These are phyloP conservation scores for Diaporthe velutina DNA, from an alignment of 2,329 filamentous ascomycete genomes.

Conservation along the genomic window DNA sequence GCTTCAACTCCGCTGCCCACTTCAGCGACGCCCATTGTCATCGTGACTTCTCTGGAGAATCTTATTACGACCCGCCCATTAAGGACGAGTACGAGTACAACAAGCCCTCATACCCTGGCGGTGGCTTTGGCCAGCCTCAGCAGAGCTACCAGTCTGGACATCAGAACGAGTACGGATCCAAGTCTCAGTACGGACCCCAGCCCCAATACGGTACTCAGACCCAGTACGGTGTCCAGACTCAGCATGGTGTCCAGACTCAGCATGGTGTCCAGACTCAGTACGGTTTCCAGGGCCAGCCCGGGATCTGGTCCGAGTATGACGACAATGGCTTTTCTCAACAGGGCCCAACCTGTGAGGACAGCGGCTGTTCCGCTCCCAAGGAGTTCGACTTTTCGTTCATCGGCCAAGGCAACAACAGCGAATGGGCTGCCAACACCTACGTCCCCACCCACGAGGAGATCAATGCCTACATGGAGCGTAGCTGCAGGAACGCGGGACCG, in stretches of 20 bases:
- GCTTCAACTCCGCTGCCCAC: slow-evolving; percentile 31
- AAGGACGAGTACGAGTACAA: background rate
- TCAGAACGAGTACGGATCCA: background rate
- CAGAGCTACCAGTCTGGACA: background rate
- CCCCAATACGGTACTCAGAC: background rate
- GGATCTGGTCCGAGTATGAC: background rate
- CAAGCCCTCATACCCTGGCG: background rate
- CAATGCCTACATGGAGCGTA: background rate
- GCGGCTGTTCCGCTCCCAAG: background rate
- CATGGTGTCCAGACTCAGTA: background rate
- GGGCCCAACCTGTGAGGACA: background rate
- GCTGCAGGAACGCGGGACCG: background rate
- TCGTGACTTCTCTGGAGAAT: slow-evolving; percentile 31
- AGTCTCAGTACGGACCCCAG: background rate
- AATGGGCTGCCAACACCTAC: slow-evolving; percentile 5
- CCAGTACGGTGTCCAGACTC: background rate
- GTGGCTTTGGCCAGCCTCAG: background rate
- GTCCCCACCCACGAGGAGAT: slow-evolving; percentile 24
- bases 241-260: background rate
- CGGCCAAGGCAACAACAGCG: slow-evolving; percentile 9
- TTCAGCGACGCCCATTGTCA: slow-evolving; percentile 34
- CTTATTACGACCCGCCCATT: background rate
- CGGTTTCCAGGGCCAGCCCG: background rate
- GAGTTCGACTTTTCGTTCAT: slow-evolving; percentile 34
- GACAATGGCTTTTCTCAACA: background rate